phyloP scores from a whole-genome alignment of 768 basidiomycete genomes.

The Mycena latifolia region DNA sequence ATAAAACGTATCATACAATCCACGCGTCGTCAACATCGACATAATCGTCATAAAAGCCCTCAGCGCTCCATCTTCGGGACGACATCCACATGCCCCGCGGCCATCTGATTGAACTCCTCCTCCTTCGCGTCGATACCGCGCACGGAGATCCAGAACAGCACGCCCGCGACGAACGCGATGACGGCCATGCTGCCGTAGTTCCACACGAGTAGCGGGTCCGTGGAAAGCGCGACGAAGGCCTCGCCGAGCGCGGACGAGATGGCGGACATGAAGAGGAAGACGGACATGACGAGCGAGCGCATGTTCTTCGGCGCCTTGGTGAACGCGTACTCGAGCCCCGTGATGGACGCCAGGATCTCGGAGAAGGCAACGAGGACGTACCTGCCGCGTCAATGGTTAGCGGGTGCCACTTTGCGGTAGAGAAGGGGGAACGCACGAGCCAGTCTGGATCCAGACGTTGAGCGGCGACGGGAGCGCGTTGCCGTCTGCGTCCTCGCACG shows the following conservation, averaged over 20 bases:
- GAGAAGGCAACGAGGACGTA: constrained; percentile 79
- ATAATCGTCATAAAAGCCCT: too few relatives aligned
- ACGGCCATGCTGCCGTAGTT: constrained; percentile 60
- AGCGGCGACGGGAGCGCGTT: constrained; percentile 55
- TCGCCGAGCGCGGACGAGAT: constrained; percentile 60
- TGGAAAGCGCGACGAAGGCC: constrained; percentile 54
- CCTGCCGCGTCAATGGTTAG: constrained; percentile 43
- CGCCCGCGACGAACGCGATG: constrained; percentile 51
- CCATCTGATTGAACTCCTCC: constrained; percentile 57
- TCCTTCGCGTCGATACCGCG: constrained; percentile 60
- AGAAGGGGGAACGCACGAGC: constrained; percentile 58
- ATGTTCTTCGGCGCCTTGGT: constrained; percentile 77
- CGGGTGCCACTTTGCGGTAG: too few relatives aligned
- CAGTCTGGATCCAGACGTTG: constrained; percentile 67
- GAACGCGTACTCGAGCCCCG: constrained; percentile 48
- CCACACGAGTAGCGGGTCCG: constrained; percentile 66
- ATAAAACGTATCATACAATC: too few relatives aligned
- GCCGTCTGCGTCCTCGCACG: constrained; percentile 51
- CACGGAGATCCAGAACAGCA: constrained; percentile 53
- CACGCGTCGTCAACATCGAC: too few relatives aligned
- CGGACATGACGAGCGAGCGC: constrained; percentile 74
- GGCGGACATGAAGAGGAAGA: constrained; percentile 57
- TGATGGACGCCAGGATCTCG: constrained; percentile 71
- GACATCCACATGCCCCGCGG: constrained; percentile 48
- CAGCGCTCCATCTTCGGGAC: too few relatives aligned